A percentile compares a stretch with the other conserved stretches of the same genome.
These are phyloP conservation scores for Trichophyton equinum DNA, from an alignment of 2,329 filamentous ascomycete species.

Conservation along the genomic window DNA sequence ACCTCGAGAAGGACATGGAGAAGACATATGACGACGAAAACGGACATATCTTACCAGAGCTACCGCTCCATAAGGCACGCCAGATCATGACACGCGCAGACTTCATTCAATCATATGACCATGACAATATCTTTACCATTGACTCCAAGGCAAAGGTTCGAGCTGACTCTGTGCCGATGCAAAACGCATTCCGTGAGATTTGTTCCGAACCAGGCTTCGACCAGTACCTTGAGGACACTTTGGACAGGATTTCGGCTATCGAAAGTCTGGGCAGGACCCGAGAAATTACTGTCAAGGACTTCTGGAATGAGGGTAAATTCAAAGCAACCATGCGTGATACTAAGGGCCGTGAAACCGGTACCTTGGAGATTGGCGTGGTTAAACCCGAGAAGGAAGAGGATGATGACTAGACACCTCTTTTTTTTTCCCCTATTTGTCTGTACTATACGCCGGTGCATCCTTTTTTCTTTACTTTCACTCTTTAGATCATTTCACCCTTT, in stretches of 20 bases:
- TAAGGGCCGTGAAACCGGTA: constrained; percentile 36
- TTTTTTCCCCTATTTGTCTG: neutral
- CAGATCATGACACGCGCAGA: constrained; percentile 93
- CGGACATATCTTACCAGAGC: constrained; percentile 67
- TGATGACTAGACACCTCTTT: constrained; percentile 9
- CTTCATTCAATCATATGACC: constrained; percentile 86
- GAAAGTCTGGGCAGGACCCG: constrained; percentile 88
- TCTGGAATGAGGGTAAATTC: constrained; percentile 75
- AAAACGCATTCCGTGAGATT: constrained; percentile 76
- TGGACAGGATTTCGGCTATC: constrained; percentile 80
- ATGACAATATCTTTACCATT: constrained; percentile 90
- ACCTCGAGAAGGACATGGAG: constrained; percentile 54
- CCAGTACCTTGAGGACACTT: constrained; percentile 65
- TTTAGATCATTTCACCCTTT: neutral
- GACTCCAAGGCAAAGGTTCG: constrained; percentile 75
- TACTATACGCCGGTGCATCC: neutral
- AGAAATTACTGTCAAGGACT: constrained; percentile 87
- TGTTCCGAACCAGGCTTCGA: constrained; percentile 67
- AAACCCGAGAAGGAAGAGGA: constrained; percentile 25
- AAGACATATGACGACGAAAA: constrained; percentile 50
- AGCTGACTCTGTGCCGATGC: constrained; percentile 93
- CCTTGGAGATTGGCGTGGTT: constrained; percentile 36
- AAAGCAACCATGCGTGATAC: constrained; percentile 43
- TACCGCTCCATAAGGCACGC: constrained; percentile 69
- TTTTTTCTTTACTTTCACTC: neutral